Base-by-base conservation (phyloP, 164 flowering plant genomes). In the Vitis labrusca region DNA sequence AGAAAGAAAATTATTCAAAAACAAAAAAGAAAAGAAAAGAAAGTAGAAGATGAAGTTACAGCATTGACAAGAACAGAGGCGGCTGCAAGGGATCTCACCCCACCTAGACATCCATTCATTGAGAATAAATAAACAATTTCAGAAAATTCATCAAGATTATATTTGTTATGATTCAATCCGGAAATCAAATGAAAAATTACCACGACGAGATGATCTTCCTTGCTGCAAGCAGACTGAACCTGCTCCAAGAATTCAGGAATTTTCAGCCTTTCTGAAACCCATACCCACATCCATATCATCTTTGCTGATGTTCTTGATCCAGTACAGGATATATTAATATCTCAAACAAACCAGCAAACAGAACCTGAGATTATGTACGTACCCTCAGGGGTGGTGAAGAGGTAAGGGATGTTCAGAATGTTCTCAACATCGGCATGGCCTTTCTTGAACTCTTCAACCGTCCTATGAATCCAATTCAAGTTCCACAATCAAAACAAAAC, bases 371-470 rank as follows among this genome's bases (percentile, higher is more conserved):
- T 62, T 10, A 27, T 30, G 44, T 3, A 37, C 10, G 32, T 29
- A 89, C 98, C 98, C 75, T 85, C 71, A 2, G 97, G 88, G 12
- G 88, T 88, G 64, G 27, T 68, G 71, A 89, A 85, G 87, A 87
- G 76, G 85, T 88, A 88, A 54, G 97, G 91, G 66, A 91, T 82
- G 73, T 89, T 88, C 49, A 85, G 48, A 32, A 76, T 59, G 60
- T 83, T 85, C 56, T 81, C 82, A 17, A 84, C 74, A 69, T 74
- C 82, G 5, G 85, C 80, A 75, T 91, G 91, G 13, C 97, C 93
- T 23, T 76, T 77, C 66, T 82, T 79, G 83, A 76, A 92, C 77
- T 94, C 98, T 76, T 91, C 98, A 68, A 58, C 84, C 1, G 97
- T 87, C 88, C 98, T 94, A 67, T 47, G 15, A 9, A 7, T 50